Conservation (phyloP, 1,284 basidiomycete species). For the Marasmius fiardii region DNA sequence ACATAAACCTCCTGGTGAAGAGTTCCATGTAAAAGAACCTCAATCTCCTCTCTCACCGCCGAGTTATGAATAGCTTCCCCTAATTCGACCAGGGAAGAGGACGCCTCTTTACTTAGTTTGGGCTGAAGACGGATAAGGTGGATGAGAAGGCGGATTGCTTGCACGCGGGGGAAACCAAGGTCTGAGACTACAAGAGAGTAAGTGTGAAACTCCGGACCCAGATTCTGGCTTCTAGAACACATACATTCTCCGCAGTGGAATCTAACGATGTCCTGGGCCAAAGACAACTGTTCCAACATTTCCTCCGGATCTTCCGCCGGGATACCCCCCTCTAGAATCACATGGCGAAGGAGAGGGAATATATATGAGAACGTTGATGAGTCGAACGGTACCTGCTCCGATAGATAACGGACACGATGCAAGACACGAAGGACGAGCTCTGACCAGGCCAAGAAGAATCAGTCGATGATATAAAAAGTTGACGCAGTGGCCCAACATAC, state of each 20-base stretch:
- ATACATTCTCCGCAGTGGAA: slow-evolving; percentile 86
- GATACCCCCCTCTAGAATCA: slow-evolving; percentile 72
- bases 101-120: slow-evolving; percentile 83
- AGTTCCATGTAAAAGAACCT: slow-evolving; percentile 69
- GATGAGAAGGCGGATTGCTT: slow-evolving; percentile 72
- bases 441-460: slow-evolving; percentile 22
- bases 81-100: slow-evolving; percentile 79
- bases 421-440: slow-evolving; percentile 84
- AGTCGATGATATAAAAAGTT: neutral
- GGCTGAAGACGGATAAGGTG: slow-evolving; percentile 78
- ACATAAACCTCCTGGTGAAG: slow-evolving; percentile 90
- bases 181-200: slow-evolving; percentile 51
- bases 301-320: slow-evolving; percentile 73
- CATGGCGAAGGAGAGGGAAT: slow-evolving; percentile 73
- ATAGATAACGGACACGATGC: slow-evolving; percentile 81
- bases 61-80: slow-evolving; percentile 79
- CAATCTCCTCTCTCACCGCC: slow-evolving; percentile 62
- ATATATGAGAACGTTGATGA: slow-evolving; percentile 82
- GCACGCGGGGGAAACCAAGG: slow-evolving; percentile 67
- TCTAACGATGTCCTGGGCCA: slow-evolving; percentile 83
- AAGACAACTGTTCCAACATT: slow-evolving; percentile 83
- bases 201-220: neutral
- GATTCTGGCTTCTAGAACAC: slow-evolving; percentile 22
- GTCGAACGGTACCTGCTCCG: slow-evolving; percentile 84
- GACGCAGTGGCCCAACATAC: slow-evolving; percentile 37